phyloP scores from a whole-genome alignment of 2,329 filamentous ascomycete species.

The Magnaporthales sp. region DNA sequence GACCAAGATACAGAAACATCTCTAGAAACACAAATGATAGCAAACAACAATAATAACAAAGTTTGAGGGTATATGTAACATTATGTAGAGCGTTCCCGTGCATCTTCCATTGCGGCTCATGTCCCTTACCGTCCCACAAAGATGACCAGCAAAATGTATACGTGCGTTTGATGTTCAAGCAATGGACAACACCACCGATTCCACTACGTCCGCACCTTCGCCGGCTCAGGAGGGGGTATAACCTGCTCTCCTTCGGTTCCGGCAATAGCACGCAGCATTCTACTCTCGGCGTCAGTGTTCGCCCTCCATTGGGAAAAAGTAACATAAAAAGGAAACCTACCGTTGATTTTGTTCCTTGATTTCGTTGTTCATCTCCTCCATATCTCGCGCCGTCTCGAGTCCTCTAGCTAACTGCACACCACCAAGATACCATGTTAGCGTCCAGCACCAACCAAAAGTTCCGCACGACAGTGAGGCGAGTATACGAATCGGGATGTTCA shows the following conservation, averaged over 20 bases:
- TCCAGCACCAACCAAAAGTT: background rate
- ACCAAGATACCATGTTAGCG: conserved; percentile 9
- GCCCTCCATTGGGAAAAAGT: background rate
- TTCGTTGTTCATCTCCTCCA: conserved; percentile 18
- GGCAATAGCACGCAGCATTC: background rate
- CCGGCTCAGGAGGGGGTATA: background rate
- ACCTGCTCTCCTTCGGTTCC: background rate
- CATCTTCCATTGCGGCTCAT: background rate
- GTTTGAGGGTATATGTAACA: background rate
- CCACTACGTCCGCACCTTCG: background rate
- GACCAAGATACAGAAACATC: background rate
- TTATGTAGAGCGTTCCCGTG: background rate
- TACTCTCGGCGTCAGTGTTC: background rate
- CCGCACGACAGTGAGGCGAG: background rate
- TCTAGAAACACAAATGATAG: background rate
- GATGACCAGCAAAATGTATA: background rate
- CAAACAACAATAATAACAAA: background rate
- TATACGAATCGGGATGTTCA: background rate
- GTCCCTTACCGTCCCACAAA: background rate
- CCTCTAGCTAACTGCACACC: conserved; percentile 21
- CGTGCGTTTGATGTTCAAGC: background rate
- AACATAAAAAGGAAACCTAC: conserved; percentile 7
- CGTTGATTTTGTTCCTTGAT: conserved; percentile 18
- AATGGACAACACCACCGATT: background rate
- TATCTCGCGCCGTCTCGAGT: conserved; percentile 10